A percentile compares a stretch with the other conserved stretches of the same genome.
Evolutionary conservation across 2,329 filamentous ascomycete genomes (phyloP).

Genomic region (Fusarium torreyae): DNA sequence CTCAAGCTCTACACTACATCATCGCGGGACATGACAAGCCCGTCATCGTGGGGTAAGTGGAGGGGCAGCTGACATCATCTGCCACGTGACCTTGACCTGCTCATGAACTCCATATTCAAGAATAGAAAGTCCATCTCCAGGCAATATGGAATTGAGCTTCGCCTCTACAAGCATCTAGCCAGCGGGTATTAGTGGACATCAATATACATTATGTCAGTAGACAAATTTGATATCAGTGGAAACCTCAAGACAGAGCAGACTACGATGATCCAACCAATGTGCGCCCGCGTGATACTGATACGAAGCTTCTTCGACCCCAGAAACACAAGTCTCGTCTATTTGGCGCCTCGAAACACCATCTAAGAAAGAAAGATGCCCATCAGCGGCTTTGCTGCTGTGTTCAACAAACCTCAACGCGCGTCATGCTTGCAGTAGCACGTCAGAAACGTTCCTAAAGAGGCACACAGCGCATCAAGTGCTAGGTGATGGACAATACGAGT

Average conservation of each 20-base stretch:
- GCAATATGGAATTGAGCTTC: not conserved
- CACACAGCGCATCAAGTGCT: constrained; percentile 14
- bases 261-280: not conserved
- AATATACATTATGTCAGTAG: not conserved
- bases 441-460: not conserved
- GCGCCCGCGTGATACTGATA: too few species aligned
- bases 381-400: not conserved
- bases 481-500: constrained; percentile 5
- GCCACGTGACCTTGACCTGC: constrained; percentile 29
- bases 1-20: constrained; percentile 28
- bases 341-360: constrained; percentile 1
- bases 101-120: not conserved
- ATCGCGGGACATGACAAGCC: constrained; percentile 20
- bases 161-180: not conserved
- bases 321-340: not conserved
- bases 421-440: constrained; percentile 35
- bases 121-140: too few species aligned
- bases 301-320: constrained; percentile 7
- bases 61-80: constrained; percentile 44
- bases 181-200: not conserved
- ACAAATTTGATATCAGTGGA: not conserved
- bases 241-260: not conserved
- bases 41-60: constrained; percentile 34
- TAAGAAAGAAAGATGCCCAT: constrained; percentile 2
- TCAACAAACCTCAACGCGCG: constrained; percentile 11